Percentiles rank a stretch among this genome's conserved stretches.
These are phyloP conservation scores for Phoma herbarum DNA, from an alignment of 2,329 filamentous ascomycete species.

Conservation along the genomic window DNA sequence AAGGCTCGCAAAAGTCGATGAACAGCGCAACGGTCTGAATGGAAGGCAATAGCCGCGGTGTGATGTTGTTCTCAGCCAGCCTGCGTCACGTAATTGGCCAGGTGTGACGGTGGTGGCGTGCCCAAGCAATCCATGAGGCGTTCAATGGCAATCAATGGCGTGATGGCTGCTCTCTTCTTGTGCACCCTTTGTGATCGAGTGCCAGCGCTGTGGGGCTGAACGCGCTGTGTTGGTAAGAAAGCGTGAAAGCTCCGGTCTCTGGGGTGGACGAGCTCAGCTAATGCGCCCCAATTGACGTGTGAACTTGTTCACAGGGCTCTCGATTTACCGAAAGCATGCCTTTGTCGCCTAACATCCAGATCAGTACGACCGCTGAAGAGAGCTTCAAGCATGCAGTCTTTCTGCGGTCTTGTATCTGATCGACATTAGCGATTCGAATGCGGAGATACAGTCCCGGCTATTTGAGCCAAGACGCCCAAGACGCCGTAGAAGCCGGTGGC, in stretches of 20 bases:
- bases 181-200: background rate
- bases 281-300: background rate
- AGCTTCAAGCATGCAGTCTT: background rate
- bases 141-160: background rate
- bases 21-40: no score
- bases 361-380: background rate
- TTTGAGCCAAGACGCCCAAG: conserved; percentile 17
- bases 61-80: no score
- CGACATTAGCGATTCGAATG: background rate
- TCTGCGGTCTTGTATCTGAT: background rate
- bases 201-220: no score
- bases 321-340: background rate
- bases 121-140: background rate
- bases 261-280: background rate
- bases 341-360: background rate
- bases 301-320: no score
- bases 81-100: no score
- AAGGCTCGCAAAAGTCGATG: no score
- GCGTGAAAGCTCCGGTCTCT: background rate
- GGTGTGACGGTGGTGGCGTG: background rate
- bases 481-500: conserved; percentile 14
- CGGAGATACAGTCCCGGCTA: background rate
- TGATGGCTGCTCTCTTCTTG: background rate
- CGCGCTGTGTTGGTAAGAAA: no score
- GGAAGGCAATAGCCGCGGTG: no score